Evolutionary conservation across 352 stramenopile species (phyloP), one percentile per base, ranked within the genome.

Genomic region (Globisporangium echinulatum): DNA sequence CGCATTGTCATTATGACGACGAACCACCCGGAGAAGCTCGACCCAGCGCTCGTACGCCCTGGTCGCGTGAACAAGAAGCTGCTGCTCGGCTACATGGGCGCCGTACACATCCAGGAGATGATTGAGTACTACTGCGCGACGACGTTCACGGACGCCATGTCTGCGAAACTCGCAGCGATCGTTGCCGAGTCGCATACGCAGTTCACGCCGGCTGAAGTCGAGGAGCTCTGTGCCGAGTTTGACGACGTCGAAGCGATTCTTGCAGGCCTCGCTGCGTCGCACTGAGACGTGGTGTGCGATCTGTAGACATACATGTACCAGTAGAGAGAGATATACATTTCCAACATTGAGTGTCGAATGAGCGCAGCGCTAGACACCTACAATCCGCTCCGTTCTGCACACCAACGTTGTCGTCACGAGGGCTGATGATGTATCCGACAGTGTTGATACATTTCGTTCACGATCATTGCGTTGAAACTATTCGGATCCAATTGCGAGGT

Each of bases 201-300:
- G 37, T 58, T 56, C 19, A 62, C 48, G 4, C 48, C 57, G 1
- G 57, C 57, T 2, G 56, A 61, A 19, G 38, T 61, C 49, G 56
- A 61, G 4, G 56, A 61, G 46, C 25, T 46, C 8, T 61, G 56
- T 10, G 56, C 56, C 47, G 56, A 61, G 56, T 61, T 78, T 61
- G 51, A 73, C 61, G 50, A 69, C 73, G 58, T 61, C 42, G 56
- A 54, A 13, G 14, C 54, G 13, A 54, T 49, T 25, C 39, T 57
- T 17, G 46, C 37, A 19, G 40, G 55, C 5, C 43, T 69, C 13
- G 17, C 42, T 9, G 42, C 42, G 42, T 46, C 42, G 42, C 42
- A 46, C 14, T 15, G 14, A 46, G 42, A 13, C 42, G 11, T 13
- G 42, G 14, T 9, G 9, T 13, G 11, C 5, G 42, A 46, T 9